phyloP scores from a whole-genome alignment of 352 stramenopile genomes.

The Phytophthora tubulina region DNA sequence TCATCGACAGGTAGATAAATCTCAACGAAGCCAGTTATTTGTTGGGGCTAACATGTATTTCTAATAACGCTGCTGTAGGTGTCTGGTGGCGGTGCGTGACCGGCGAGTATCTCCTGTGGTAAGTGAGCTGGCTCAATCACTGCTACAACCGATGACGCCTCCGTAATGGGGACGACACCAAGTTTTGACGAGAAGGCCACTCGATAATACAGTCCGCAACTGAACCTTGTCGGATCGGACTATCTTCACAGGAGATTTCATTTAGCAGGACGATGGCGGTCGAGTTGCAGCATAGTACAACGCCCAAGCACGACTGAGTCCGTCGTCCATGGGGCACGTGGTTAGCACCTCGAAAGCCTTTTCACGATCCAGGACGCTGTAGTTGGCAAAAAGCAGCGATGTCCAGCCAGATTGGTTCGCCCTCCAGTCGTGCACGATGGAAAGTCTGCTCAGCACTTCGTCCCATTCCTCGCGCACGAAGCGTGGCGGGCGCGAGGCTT shows the following conservation, averaged over 20 bases:
- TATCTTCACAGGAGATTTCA: neutral
- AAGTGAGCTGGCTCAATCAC: conserved; percentile 58
- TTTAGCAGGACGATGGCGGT: conserved; percentile 35
- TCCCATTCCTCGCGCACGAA: conserved; percentile 77
- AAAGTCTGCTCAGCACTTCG: conserved; percentile 61
- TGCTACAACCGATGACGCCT: conserved; percentile 54
- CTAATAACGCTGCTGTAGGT: conserved; percentile 35
- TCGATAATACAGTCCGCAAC: neutral
- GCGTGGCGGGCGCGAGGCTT: conserved; percentile 42
- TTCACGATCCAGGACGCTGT: conserved; percentile 51
- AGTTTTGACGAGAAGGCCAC: conserved; percentile 11
- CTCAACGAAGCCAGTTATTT: neutral
- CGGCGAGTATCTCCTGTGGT: conserved; percentile 34
- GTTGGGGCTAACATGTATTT: conserved; percentile 3
- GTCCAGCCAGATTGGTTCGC: conserved; percentile 58
- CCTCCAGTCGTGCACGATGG: conserved; percentile 62
- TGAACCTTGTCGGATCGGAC: neutral
- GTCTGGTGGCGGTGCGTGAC: conserved; percentile 48
- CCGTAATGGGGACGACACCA: conserved; percentile 11
- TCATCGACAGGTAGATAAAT: conserved; percentile 49
- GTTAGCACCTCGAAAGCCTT: conserved; percentile 51
- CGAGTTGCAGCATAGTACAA: conserved; percentile 67
- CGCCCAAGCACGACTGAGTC: conserved; percentile 73
- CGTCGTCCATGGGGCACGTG: conserved; percentile 71
- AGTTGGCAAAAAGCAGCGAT: conserved; percentile 74